A percentile compares a stretch with the other conserved stretches of the same genome.
phyloP scores from a whole-genome alignment of 2,329 filamentous ascomycete species.

The Monilinia fructicola region DNA sequence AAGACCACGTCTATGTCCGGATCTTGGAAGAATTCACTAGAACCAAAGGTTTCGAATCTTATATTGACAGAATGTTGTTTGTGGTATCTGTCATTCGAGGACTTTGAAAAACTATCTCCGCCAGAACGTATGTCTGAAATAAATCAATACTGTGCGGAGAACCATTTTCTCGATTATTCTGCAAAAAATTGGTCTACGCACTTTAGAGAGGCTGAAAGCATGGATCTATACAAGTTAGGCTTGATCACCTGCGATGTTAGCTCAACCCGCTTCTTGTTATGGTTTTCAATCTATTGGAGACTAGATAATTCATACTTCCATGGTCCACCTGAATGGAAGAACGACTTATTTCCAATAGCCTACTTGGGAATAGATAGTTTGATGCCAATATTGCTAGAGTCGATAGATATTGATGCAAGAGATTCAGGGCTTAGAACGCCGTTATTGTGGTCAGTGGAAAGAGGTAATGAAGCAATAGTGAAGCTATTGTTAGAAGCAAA shows the following conservation, averaged over 20 bases:
- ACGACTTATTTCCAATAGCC: background rate
- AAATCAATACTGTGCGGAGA: background rate
- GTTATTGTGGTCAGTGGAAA: constrained; percentile 1
- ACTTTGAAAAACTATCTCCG: background rate
- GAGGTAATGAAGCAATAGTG: background rate
- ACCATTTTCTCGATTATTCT: constrained; percentile 11
- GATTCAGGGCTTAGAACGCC: background rate
- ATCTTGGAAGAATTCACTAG: constrained; percentile 22
- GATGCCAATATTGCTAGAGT: constrained; percentile 1
- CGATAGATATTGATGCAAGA: background rate
- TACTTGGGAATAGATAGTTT: constrained; percentile 12
- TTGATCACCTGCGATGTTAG: background rate
- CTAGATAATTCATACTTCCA: no score
- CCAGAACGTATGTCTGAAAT: background rate
- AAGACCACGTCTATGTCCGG: background rate
- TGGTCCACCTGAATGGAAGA: background rate
- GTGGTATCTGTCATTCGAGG: constrained; percentile 20
- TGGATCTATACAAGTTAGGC: background rate
- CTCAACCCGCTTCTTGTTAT: constrained; percentile 2
- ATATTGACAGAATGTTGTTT: constrained; percentile 22
- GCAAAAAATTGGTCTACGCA: constrained; percentile 10
- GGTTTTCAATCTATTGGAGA: constrained; percentile 3
- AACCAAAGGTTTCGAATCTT: constrained; percentile 19
- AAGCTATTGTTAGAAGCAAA: constrained; percentile 8
- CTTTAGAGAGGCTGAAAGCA: background rate